Evolutionary conservation across 306 rosid genomes (phyloP).

Genomic region (Quercus berberidifolia): DNA sequence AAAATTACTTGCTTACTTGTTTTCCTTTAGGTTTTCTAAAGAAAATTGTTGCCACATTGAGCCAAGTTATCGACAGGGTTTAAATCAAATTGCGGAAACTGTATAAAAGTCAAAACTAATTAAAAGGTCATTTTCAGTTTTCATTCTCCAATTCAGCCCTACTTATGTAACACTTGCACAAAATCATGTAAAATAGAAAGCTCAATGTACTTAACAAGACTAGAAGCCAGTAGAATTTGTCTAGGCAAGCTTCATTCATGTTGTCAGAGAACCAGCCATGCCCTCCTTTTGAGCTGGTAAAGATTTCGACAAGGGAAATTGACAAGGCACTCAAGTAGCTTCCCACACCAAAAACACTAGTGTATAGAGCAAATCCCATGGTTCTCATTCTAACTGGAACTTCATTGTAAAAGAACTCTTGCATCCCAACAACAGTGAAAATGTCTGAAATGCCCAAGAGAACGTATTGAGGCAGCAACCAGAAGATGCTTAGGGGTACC

Average conservation of each 20-base stretch:
- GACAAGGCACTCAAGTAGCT: slow-evolving; percentile 81
- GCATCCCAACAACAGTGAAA: slow-evolving; percentile 96
- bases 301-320: slow-evolving; percentile 57
- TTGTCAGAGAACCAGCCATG: slow-evolving; percentile 84
- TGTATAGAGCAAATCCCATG: slow-evolving; percentile 72
- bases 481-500: slow-evolving; percentile 68
- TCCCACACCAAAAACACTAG: slow-evolving; percentile 92
- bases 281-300: slow-evolving; percentile 43
- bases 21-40: too few relatives aligned
- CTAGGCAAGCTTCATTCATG: slow-evolving; percentile 74
- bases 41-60: too few relatives aligned
- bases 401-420: slow-evolving; percentile 88
- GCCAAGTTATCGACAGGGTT: too few relatives aligned
- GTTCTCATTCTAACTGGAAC: slow-evolving; percentile 81
- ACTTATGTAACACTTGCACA: slow-evolving; percentile 49
- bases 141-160: slow-evolving; percentile 40
- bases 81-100: neutral
- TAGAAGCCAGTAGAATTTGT: slow-evolving; percentile 77
- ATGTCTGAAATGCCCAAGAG: slow-evolving; percentile 82
- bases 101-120: neutral
- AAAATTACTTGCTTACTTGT: too few relatives aligned
- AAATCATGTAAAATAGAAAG: slow-evolving; percentile 47
- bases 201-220: slow-evolving; percentile 51
- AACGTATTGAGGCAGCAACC: slow-evolving; percentile 88
- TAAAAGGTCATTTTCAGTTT: slow-evolving; percentile 28